Evolutionary conservation across 2,329 filamentous ascomycete genomes (phyloP).

Genomic region (Nemania sp.): DNA sequence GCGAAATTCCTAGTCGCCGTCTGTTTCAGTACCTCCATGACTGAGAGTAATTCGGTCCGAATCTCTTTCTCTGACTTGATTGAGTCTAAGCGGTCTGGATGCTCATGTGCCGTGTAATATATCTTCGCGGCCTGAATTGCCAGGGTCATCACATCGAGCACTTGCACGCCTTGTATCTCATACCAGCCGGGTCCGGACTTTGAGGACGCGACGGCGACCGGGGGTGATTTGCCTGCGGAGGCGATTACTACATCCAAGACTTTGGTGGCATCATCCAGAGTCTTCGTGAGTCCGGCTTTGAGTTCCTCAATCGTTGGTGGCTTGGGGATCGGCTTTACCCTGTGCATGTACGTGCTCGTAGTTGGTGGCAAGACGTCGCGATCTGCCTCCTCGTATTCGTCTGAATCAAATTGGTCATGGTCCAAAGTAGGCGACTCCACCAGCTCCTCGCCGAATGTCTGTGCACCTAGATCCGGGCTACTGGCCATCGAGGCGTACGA

Average conservation of each 20-base stretch:
- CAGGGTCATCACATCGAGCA: constrained; percentile 89
- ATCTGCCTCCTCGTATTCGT: constrained; percentile 68
- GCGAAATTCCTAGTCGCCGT: constrained; percentile 88
- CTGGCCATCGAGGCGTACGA: constrained; percentile 64
- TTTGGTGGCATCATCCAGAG: constrained; percentile 48
- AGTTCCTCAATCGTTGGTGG: constrained; percentile 83
- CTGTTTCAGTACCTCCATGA: constrained; percentile 89
- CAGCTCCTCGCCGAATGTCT: constrained; percentile 46
- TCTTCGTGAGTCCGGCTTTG: constrained; percentile 61
- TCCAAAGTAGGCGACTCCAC: constrained; percentile 55
- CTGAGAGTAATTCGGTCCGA: constrained; percentile 78
- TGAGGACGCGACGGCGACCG: constrained; percentile 31
- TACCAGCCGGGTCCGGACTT: constrained; percentile 68
- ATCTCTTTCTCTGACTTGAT: constrained; percentile 89
- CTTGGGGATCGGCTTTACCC: constrained; percentile 78
- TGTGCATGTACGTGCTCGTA: constrained; percentile 91
- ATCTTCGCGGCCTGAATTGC: constrained; percentile 95
- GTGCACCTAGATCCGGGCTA: constrained; percentile 58
- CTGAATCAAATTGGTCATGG: constrained; percentile 54
- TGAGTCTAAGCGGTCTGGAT: constrained; percentile 80
- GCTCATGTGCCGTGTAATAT: constrained; percentile 92
- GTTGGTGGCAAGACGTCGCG: constrained; percentile 92
- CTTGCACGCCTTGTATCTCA: constrained; percentile 88
- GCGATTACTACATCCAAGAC: constrained; percentile 66
- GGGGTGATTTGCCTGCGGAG: constrained; percentile 21